Evolutionary conservation across 2,329 filamentous ascomycete species (phyloP), one percentile per base, ranked within the genome.

Genomic region (Tolypocladium pustulatum): DNA sequence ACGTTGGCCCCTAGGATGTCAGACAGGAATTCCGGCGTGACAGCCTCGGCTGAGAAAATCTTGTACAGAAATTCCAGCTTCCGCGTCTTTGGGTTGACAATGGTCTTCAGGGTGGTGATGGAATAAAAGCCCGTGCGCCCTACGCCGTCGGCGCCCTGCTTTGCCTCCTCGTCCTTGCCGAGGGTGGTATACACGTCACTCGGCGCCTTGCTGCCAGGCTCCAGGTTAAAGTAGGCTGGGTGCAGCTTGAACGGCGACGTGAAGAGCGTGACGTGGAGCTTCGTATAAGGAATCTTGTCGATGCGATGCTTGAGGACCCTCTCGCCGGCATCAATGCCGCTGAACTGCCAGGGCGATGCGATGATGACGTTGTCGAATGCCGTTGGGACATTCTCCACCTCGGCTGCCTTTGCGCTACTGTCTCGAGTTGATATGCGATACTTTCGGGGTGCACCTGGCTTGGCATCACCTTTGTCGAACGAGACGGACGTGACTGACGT

Each of bases 181-280:
- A 97, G 81, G 0, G 93, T 97, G 0, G 94, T 97, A 57, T 97
- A 83, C 54, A 99, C 82, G 25, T 83, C 85, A 60, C 84, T 84
- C 0, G 94, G 94, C 0, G 88, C 83, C 20, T 76, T 70, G 36
- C 76, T 73, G n/a, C 74, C 79, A 0, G 79, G 69, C 2, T 77
- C 67, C 1, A 95, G 78, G 58, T 84, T 83, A 77, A 97, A 97
- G 69, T 85, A 91, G 3, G 71, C 71, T 0, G 88, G 81, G 25
- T 83, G 86, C n/a, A 96, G 80, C n/a, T 75, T 79, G 65, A 86
- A 83, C 0, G 90, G 85, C 0, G 91, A 90, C 0, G 92, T 80
- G 67, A 99, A 93, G 0, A 97, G 82, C 0, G 93, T 97, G 57
- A 97, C 93, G 67, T 97, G 88, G 0, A 97, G 81, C 54, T 83